Percentiles rank a stretch among this genome's conserved stretches.
Conservation (phyloP, 1,284 basidiomycete species). For the Naganishia sp. region DNA sequence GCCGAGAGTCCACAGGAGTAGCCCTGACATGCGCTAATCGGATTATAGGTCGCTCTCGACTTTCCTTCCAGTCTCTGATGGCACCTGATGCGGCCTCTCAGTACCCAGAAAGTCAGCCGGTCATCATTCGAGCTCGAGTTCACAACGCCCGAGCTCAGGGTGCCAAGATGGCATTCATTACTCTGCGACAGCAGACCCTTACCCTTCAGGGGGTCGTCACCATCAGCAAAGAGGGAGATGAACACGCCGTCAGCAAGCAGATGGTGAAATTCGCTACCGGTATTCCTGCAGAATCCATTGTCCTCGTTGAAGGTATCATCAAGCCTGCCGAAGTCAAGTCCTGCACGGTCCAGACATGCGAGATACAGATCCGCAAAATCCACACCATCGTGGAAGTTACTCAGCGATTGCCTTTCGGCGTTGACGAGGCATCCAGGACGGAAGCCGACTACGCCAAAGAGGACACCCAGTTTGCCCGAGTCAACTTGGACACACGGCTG, state of each 20-base stretch:
- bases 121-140: conserved; percentile 84
- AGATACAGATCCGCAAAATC: conserved; percentile 81
- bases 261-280: conserved; percentile 92
- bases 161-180: conserved; percentile 91
- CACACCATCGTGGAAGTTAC: conserved; percentile 77
- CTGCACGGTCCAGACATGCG: conserved; percentile 82
- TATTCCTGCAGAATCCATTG: conserved; percentile 81
- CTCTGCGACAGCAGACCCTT: conserved; percentile 82
- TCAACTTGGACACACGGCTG: conserved; percentile 87
- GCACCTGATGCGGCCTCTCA: conserved; percentile 48
- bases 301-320: conserved; percentile 80
- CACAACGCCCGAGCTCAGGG: conserved; percentile 90
- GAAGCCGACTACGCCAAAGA: conserved; percentile 66
- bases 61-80: conserved; percentile 67
- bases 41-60: conserved; percentile 56
- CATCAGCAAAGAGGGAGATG: conserved; percentile 54
- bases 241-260: conserved; percentile 83
- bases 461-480: conserved; percentile 62
- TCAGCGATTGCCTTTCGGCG: conserved; percentile 75
- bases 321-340: conserved; percentile 89
- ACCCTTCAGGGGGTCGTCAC: conserved; percentile 86
- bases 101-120: conserved; percentile 71
- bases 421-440: conserved; percentile 88
- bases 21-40: conserved; percentile 35
- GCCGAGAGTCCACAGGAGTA: conserved; percentile 50